Conservation (phyloP, 176 grass and related monocot species). For the Juncus inflexus region DNA sequence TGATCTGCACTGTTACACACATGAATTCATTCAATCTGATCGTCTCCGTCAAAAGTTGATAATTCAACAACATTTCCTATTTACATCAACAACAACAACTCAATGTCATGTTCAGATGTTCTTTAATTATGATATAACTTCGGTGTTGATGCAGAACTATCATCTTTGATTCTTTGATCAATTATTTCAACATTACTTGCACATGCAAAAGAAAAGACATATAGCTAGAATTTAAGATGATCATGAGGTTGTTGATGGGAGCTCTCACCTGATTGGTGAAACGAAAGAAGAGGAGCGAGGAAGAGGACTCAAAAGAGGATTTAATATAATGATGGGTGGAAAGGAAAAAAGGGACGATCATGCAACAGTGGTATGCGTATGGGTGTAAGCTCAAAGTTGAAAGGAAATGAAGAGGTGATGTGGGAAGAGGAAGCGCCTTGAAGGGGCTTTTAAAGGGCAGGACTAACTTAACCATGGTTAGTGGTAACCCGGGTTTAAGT, state of each 20-base stretch:
- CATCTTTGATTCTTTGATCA: neutral
- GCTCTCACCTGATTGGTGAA: slow-evolving; percentile 9
- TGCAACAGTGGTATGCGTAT: slow-evolving; percentile 7
- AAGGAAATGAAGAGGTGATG: slow-evolving; percentile 4
- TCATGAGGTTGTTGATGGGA: neutral
- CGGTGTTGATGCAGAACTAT: too few species aligned
- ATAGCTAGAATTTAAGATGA: neutral
- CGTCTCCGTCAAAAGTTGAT: neutral
- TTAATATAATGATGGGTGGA: slow-evolving; percentile 15
- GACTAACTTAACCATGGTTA: slow-evolving; percentile 22
- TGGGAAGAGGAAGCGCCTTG: neutral
- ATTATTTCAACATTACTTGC: neutral
- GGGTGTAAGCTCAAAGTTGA: neutral
- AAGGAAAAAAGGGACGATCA: slow-evolving; percentile 9
- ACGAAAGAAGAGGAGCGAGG: neutral
- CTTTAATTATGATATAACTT: neutral
- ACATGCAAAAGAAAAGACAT: neutral
- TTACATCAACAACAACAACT: neutral
- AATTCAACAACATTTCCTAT: slow-evolving; percentile 1
- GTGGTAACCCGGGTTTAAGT: neutral
- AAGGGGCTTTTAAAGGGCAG: slow-evolving; percentile 8
- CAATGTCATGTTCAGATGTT: neutral
- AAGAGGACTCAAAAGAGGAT: neutral
- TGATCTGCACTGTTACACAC: neutral
- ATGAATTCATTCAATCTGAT: neutral